Conservation (phyloP, 495 filamentous ascomycete genomes). For the Aspergillus haitiensis region DNA sequence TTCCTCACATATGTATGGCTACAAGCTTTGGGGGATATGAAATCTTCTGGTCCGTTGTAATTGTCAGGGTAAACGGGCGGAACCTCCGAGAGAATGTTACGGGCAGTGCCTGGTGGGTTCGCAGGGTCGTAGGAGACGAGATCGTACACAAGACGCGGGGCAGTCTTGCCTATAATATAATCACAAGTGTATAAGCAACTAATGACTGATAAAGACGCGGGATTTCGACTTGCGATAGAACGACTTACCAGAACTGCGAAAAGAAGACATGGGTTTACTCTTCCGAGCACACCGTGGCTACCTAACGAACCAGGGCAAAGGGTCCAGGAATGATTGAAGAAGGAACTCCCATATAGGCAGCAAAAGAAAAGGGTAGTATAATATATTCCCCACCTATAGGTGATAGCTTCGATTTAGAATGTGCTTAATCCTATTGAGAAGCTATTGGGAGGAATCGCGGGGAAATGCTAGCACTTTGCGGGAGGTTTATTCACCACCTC, state of each 20-base stretch:
- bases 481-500: constrained; percentile 8
- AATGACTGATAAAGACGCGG: not conserved
- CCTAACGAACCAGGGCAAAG: constrained; percentile 8
- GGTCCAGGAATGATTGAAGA: constrained; percentile 7
- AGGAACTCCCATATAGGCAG: constrained; percentile 15
- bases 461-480: constrained; percentile 6
- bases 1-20: constrained; percentile 58
- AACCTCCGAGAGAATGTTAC: constrained; percentile 55
- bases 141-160: constrained; percentile 60
- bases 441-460: constrained; percentile 13
- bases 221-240: not conserved
- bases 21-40: constrained; percentile 49
- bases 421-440: constrained; percentile 13
- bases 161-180: constrained; percentile 55
- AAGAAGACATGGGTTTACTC: constrained; percentile 35
- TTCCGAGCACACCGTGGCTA: constrained; percentile 21
- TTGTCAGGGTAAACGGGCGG: constrained; percentile 45
- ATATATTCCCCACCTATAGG: constrained; percentile 4
- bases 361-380: not conserved
- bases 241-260: constrained; percentile 39
- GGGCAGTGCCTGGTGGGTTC: constrained; percentile 43
- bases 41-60: constrained; percentile 32
- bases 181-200: constrained; percentile 11
- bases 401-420: constrained; percentile 6
- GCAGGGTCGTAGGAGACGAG: constrained; percentile 57